Evolutionary conservation across 73 alveolate genomes (phyloP), one percentile per base, ranked within the genome.

Genomic region (Paramecium pentaurelia): DNA sequence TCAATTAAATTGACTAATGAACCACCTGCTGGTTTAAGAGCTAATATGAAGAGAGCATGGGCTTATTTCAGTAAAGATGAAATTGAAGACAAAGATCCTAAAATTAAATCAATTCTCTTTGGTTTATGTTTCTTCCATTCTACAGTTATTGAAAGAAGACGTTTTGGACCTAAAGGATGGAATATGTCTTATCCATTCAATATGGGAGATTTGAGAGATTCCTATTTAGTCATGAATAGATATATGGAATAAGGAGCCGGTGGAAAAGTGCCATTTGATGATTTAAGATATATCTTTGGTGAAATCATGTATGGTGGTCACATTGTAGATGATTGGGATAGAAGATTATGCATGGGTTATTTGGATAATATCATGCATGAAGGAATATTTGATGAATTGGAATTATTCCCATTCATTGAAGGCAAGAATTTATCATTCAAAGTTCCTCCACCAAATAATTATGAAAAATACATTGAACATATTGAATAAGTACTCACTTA

Each of bases 271-370:
- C 99, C 99, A 30, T 98, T 99, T 98, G 99, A 98, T 94, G 99
- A 98, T 95, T 97, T 98, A 64, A 97, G 96, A 92, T 99, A 98
- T 95, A 98, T 99, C 88, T 98, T 99, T 88, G 99, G 99, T 45
- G 99, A 99, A 96, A 99, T 99, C 94, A 99, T 99, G 99, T 99
- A 99, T 88, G 99, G 99, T 37, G 99, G 99, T 32, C 99, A 99
- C 94, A 99, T 99, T 89, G 99, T 98, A 38, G 99, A 99, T 96
- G 99, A 98, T 93, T 96, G 99, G 99, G 99, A 99, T 91, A 98
- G 99, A 94, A 97, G 98, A 89, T 95, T 98, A 93, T 96, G 99
- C 87, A 97, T 92, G 89, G 96, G 99, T 77, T 99, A 98, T 95
- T 95, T 99, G 44, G 98, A 96, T 93, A 96, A 96, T 94, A 96